phyloP scores from a whole-genome alignment of 306 rosid species.

The Gastrolobium villosum region DNA sequence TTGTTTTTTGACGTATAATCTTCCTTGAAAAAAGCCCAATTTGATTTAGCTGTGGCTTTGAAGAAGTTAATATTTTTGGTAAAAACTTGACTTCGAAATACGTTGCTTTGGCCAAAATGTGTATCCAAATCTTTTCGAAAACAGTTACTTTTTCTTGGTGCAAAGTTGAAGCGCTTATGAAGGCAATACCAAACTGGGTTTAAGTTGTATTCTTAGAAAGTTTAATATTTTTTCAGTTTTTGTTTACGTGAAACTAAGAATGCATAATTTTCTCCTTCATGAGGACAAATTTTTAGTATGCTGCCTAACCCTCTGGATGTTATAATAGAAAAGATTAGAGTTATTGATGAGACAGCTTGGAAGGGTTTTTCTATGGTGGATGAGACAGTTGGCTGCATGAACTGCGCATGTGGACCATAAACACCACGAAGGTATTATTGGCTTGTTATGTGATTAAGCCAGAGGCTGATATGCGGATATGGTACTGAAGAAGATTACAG shows the following conservation, averaged over 20 bases:
- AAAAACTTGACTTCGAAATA: not conserved
- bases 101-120: not conserved
- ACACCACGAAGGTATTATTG: slow-evolving; percentile 61
- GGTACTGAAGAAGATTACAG: slow-evolving; percentile 57
- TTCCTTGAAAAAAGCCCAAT: not conserved
- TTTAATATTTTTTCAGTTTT: not conserved
- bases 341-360: slow-evolving; percentile 65
- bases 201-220: not conserved
- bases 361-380: slow-evolving; percentile 68
- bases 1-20: not conserved
- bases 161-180: slow-evolving; percentile 19
- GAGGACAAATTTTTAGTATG: slow-evolving; percentile 63
- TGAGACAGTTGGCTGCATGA: slow-evolving; percentile 53
- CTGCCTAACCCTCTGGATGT: slow-evolving; percentile 64
- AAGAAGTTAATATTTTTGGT: not conserved
- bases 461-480: slow-evolving; percentile 58
- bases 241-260: slow-evolving; percentile 38
- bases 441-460: slow-evolving; percentile 62
- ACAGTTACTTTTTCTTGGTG: not conserved
- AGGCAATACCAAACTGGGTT: not conserved
- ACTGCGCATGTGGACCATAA: slow-evolving; percentile 65
- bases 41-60: slow-evolving; percentile 10
- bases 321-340: slow-evolving; percentile 66
- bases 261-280: slow-evolving; percentile 56
- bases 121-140: not conserved